These are phyloP conservation scores for Apiotrichum gamsii DNA, from an alignment of 1,284 basidiomycete species.

Conservation along the genomic window DNA sequence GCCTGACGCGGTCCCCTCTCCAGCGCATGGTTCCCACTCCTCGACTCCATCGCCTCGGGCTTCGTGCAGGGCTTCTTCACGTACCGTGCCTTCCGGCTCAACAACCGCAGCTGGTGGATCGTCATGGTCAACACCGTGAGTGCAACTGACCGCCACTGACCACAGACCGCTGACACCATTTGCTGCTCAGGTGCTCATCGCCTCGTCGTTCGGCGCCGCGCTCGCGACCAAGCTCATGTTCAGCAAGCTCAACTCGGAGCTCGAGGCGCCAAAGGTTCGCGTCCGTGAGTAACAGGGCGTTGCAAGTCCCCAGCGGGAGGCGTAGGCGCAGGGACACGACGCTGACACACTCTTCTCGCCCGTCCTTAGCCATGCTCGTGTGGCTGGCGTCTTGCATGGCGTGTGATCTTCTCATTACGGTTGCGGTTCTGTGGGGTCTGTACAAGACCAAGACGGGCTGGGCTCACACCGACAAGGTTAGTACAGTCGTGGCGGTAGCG, in stretches of 20 bases:
- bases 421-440: constrained; percentile 23
- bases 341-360: neutral
- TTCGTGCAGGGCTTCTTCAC: constrained; percentile 31
- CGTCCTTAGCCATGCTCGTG: constrained; percentile 1
- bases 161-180: no score
- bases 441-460: constrained; percentile 27
- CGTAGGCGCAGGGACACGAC: no score
- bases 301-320: neutral
- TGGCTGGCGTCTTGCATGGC: constrained; percentile 22
- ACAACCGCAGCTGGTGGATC: constrained; percentile 21
- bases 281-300: neutral
- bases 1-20: no score
- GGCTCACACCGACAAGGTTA: constrained; percentile 26
- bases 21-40: constrained; percentile 20
- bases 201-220: neutral
- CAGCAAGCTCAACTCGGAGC: neutral
- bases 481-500: no score
- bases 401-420: constrained; percentile 30
- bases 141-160: no score
- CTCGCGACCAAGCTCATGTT: constrained; percentile 1
- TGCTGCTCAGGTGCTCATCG: no score
- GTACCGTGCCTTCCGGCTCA: constrained; percentile 29
- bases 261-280: neutral
- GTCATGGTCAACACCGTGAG: no score
- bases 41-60: constrained; percentile 10